These are phyloP conservation scores for Brassica hybrid DNA, from an alignment of 441 rosid species.

Conservation along the genomic window DNA sequence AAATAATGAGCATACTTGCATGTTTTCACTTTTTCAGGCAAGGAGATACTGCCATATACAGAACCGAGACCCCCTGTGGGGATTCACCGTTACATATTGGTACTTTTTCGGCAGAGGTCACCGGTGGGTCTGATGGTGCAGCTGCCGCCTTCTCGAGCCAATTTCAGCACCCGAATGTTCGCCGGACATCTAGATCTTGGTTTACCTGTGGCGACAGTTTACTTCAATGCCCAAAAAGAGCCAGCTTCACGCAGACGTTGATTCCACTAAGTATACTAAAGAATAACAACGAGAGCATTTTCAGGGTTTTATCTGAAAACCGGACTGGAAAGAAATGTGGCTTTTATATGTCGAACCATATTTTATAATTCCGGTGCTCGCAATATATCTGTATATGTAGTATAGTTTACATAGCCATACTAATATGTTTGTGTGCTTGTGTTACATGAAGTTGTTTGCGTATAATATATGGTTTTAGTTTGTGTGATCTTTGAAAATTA, in stretches of 20 bases:
- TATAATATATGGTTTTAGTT: no score
- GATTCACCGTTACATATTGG: conserved; percentile 80
- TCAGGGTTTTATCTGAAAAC: neutral
- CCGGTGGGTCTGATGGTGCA: conserved; percentile 64
- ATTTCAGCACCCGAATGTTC: conserved; percentile 77
- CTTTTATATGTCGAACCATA: conserved; percentile 32
- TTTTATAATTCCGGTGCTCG: neutral
- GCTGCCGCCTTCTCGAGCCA: conserved; percentile 64
- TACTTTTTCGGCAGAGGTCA: conserved; percentile 78
- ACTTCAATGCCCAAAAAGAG: conserved; percentile 88
- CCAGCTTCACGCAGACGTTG: conserved; percentile 75
- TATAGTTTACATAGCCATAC: no score
- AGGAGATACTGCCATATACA: conserved; percentile 65
- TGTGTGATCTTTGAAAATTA: no score
- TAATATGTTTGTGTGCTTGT: no score
- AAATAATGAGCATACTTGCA: neutral
- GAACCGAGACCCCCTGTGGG: conserved; percentile 86
- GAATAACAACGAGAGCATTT: neutral
- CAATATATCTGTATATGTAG: no score
- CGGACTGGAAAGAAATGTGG: conserved; percentile 30
- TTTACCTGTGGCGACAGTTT: conserved; percentile 77
- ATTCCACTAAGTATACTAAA: conserved; percentile 7
- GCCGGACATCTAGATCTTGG: conserved; percentile 67
- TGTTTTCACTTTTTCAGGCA: conserved; percentile 51
- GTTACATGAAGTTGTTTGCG: no score